Conservation (phyloP, 2,329 filamentous ascomycete species). For the Alternaria consortialis region DNA sequence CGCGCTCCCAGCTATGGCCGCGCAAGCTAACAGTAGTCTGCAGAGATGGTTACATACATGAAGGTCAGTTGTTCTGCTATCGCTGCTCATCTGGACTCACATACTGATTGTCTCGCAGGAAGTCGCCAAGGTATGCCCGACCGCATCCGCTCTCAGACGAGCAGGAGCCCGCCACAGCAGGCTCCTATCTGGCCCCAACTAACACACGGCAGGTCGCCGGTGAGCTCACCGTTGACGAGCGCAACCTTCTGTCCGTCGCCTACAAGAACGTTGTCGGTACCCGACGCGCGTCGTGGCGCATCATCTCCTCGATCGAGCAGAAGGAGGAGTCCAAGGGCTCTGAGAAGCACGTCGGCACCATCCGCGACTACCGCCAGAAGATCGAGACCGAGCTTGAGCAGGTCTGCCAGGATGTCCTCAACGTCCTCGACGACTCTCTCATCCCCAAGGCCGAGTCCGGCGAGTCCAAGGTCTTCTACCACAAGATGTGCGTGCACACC, state of each 20-base stretch:
- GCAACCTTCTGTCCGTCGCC: constrained; percentile 95
- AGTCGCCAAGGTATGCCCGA: constrained; percentile 81
- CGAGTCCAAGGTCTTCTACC: constrained; percentile 99
- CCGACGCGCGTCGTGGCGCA: constrained; percentile 97
- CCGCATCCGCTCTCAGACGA: constrained; percentile 32
- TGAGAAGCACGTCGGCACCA: constrained; percentile 91
- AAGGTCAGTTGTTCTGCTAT: constrained; percentile 67
- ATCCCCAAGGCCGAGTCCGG: constrained; percentile 96
- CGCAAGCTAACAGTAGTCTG: constrained; percentile 47
- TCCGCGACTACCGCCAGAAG: constrained; percentile 97
- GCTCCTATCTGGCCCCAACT: constrained; percentile 22
- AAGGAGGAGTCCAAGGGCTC: constrained; percentile 99
- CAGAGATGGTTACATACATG: constrained; percentile 99
- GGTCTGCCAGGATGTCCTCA: constrained; percentile 97
- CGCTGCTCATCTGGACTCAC: constrained; percentile 14
- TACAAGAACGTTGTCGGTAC: constrained; percentile 99
- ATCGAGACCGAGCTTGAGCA: constrained; percentile 97
- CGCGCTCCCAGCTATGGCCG: constrained; percentile 23
- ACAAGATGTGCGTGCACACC: constrained; percentile 86
- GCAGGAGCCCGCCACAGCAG: constrained; percentile 28
- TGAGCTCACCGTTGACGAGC: constrained; percentile 74
- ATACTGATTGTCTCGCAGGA: constrained; percentile 66
- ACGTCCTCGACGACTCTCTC: constrained; percentile 90
- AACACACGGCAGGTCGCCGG: constrained; percentile 64
- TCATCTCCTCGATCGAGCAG: constrained; percentile 99